phyloP scores from a whole-genome alignment of 2,329 filamentous ascomycete species.

The Diplocarpon mali region DNA sequence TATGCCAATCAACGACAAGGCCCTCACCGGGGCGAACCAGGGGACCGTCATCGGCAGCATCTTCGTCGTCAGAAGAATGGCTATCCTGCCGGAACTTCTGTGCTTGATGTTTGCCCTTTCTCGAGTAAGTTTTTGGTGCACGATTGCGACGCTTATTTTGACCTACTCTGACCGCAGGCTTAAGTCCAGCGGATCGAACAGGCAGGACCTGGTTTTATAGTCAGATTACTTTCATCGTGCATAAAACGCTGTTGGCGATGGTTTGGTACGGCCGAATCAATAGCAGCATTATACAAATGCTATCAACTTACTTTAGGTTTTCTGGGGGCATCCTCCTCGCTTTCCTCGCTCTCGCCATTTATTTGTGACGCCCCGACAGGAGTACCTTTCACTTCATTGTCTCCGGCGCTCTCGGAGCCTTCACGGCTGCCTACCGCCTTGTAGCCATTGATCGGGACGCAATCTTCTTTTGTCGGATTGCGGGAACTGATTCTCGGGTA shows the following conservation, averaged over 20 bases:
- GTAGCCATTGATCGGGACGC: conserved; percentile 14
- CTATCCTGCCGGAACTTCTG: conserved; percentile 4
- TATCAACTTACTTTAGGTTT: conserved; percentile 17
- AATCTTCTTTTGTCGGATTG: conserved; percentile 23
- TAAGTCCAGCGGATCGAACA: conserved; percentile 19
- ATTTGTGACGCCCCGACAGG: conserved; percentile 36
- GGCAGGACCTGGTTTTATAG: conserved; percentile 23
- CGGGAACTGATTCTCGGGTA: conserved; percentile 41
- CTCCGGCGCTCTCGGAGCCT: conserved; percentile 40
- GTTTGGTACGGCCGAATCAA: too few relatives aligned
- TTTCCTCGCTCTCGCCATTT: conserved; percentile 40
- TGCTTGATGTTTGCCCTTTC: conserved; percentile 26
- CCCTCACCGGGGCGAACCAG: conserved; percentile 73
- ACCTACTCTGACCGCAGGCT: conserved; percentile 24
- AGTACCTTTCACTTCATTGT: conserved; percentile 29
- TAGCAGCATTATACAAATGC: too few relatives aligned
- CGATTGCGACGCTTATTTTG: conserved; percentile 21
- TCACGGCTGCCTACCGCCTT: conserved; percentile 27
- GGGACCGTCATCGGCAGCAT: conserved; percentile 40
- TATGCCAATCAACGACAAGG: conserved; percentile 77
- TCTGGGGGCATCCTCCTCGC: conserved; percentile 36
- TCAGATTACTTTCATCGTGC: too few relatives aligned
- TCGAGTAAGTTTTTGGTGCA: conserved; percentile 29
- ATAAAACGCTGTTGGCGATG: too few relatives aligned
- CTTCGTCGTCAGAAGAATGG: conserved; percentile 12